These are phyloP conservation scores for Barnettozyma californica DNA, from an alignment of 805 yeast genomes.

Conservation along the genomic window DNA sequence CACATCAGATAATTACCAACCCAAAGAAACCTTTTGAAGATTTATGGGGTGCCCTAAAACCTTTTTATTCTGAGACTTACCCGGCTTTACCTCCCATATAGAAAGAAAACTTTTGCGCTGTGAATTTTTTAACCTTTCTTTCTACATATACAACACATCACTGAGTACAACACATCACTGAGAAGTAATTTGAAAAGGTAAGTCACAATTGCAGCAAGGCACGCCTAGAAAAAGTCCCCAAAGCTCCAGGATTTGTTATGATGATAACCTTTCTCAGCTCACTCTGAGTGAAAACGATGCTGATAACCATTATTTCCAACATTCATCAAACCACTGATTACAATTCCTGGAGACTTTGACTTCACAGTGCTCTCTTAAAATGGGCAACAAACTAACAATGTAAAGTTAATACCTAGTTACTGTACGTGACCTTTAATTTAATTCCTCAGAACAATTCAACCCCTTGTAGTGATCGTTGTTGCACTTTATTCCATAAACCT, in stretches of 20 bases:
- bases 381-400: neutral
- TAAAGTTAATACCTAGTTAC: neutral
- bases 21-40: neutral
- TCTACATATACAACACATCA: no score
- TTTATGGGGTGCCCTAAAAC: neutral
- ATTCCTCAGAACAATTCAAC: neutral
- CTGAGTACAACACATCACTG: neutral
- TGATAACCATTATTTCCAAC: constrained; percentile 17
- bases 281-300: constrained; percentile 16
- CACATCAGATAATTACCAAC: no score
- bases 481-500: no score
- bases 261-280: constrained; percentile 19
- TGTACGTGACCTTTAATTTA: neutral
- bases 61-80: neutral
- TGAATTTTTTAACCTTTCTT: no score
- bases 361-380: neutral
- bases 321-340: constrained; percentile 19
- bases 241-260: constrained; percentile 3
- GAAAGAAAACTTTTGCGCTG: neutral
- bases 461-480: no score
- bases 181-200: neutral
- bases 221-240: neutral
- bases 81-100: neutral
- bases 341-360: neutral
- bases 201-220: neutral